A percentile compares a stretch with the other conserved stretches of the same genome.
Conservation (phyloP, 805 yeast species). For the Yamadazyma kitorensis region DNA sequence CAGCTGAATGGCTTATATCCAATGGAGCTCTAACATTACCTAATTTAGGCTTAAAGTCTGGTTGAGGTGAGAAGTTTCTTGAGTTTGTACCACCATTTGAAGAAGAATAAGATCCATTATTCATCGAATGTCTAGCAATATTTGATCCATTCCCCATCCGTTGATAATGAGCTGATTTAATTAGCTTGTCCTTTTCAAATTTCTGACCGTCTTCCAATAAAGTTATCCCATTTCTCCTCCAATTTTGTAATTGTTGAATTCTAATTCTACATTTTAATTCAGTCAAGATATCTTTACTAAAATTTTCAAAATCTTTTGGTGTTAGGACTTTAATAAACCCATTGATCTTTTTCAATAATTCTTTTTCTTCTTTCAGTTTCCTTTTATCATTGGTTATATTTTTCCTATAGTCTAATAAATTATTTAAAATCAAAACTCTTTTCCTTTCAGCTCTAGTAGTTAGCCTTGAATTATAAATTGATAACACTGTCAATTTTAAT, state of each 20-base stretch:
- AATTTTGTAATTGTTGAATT: constrained; percentile 87
- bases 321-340: constrained; percentile 81
- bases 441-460: constrained; percentile 93
- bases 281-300: constrained; percentile 67
- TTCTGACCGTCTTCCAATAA: constrained; percentile 77
- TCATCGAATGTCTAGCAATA: constrained; percentile 13
- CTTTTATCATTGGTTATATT: constrained; percentile 80
- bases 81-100: constrained; percentile 6
- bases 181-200: constrained; percentile 84
- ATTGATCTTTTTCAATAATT: constrained; percentile 68
- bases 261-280: constrained; percentile 79
- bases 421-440: constrained; percentile 72
- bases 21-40: constrained; percentile 48
- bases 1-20: constrained; percentile 77
- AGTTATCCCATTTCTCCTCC: constrained; percentile 88
- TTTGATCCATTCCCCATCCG: constrained; percentile 45
- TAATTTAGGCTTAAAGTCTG: constrained; percentile 42
- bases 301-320: constrained; percentile 73
- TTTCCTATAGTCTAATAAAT: constrained; percentile 79
- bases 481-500: constrained; percentile 80
- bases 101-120: constrained; percentile 14
- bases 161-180: constrained; percentile 60
- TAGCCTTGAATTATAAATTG: constrained; percentile 84
- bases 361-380: constrained; percentile 87
- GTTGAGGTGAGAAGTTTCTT: constrained; percentile 34